Conservation (phyloP, 345 rosid species). For the Ailanthus altissimus region DNA sequence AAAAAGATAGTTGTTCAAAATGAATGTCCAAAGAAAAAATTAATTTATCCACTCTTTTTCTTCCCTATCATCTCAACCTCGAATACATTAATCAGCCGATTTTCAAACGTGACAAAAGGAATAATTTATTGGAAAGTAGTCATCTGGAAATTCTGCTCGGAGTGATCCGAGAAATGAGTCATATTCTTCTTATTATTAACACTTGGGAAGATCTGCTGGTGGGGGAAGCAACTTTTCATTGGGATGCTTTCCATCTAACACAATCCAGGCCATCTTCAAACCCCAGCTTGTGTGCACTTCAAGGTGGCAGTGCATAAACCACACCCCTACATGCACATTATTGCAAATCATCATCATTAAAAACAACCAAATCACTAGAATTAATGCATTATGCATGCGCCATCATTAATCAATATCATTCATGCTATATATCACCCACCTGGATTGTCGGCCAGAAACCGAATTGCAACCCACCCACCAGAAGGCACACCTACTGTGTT, state of each 20-base stretch:
- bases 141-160: no score
- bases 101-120: no score
- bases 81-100: no score
- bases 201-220: conserved; percentile 65
- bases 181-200: no score
- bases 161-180: background rate
- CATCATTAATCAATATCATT: background rate
- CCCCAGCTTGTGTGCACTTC: conserved; percentile 84
- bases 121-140: background rate
- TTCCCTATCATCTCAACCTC: no score
- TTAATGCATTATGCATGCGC: background rate
- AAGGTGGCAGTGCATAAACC: no score
- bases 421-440: conserved; percentile 36
- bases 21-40: no score
- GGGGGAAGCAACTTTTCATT: conserved; percentile 69
- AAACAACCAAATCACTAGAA: background rate
- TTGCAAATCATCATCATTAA: no score
- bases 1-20: no score
- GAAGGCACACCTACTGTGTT: conserved; percentile 65
- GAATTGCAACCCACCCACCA: conserved; percentile 74
- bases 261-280: conserved; percentile 68
- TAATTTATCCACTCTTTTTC: no score
- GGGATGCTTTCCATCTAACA: conserved; percentile 61
- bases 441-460: conserved; percentile 69
- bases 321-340: background rate